phyloP scores from a whole-genome alignment of 768 basidiomycete genomes.

The Gloeostereum incarnatum region DNA sequence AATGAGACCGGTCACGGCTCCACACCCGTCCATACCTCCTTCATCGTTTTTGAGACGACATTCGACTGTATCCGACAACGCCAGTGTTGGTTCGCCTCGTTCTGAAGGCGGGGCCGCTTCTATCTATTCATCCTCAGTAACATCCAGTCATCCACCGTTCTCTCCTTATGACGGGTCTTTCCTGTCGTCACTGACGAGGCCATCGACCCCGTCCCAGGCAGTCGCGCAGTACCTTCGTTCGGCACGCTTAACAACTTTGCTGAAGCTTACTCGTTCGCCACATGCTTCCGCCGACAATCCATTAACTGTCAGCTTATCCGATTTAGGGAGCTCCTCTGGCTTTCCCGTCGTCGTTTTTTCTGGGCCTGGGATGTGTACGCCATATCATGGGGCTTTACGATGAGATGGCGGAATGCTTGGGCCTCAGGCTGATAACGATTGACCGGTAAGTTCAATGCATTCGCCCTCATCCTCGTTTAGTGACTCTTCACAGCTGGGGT shows the following conservation, averaged over 20 bases:
- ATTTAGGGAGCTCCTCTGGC: conserved; percentile 80
- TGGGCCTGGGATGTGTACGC: conserved; percentile 90
- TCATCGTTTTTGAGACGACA: conserved; percentile 38
- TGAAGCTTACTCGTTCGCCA: conserved; percentile 71
- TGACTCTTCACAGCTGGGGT: conserved; percentile 63
- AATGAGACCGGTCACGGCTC: conserved; percentile 24
- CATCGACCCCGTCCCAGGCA: conserved; percentile 49
- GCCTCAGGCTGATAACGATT: conserved; percentile 85
- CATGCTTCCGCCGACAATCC: conserved; percentile 70
- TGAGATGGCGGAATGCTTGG: conserved; percentile 86
- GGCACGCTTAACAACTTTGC: conserved; percentile 70
- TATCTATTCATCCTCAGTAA: conserved; percentile 39
- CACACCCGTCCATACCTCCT: too few species aligned
- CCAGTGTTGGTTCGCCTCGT: conserved; percentile 43
- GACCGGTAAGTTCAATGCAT: conserved; percentile 52
- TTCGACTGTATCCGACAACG: conserved; percentile 48
- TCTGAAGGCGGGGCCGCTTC: conserved; percentile 45
- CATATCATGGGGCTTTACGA: conserved; percentile 95
- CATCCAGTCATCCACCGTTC: conserved; percentile 32
- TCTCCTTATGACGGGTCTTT: conserved; percentile 36
- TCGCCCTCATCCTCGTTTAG: conserved; percentile 7
- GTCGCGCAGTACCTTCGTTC: conserved; percentile 87
- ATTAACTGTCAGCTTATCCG: conserved; percentile 85
- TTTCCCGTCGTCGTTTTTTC: conserved; percentile 85
- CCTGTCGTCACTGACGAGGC: conserved; percentile 31